Evolutionary conservation across 2,329 filamentous ascomycete species (phyloP).

Genomic region (Phaeoacremonium minimum): DNA sequence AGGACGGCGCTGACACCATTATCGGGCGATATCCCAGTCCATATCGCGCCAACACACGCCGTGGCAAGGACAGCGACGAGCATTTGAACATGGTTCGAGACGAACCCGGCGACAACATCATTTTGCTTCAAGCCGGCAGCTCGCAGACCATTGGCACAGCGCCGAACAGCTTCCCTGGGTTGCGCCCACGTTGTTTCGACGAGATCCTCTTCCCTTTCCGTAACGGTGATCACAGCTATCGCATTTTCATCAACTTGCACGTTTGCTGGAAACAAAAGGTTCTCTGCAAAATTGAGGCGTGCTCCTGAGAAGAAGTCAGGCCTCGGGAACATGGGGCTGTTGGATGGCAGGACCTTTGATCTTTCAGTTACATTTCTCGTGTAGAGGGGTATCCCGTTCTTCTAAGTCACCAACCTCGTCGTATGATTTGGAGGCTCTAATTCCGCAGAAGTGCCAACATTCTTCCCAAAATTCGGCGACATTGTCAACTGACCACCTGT

Average conservation of each 20-base stretch:
- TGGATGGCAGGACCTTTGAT: constrained; percentile 68
- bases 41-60: constrained; percentile 78
- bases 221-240: constrained; percentile 74
- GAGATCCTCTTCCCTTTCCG: constrained; percentile 63
- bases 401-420: constrained; percentile 54
- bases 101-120: constrained; percentile 66
- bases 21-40: constrained; percentile 91
- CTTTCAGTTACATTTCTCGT: no score
- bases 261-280: constrained; percentile 75
- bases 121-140: constrained; percentile 54
- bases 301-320: constrained; percentile 80
- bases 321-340: constrained; percentile 75
- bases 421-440: constrained; percentile 64
- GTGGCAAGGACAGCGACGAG: constrained; percentile 84
- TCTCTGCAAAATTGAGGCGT: constrained; percentile 89
- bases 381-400: no score
- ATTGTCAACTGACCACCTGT: constrained; percentile 79
- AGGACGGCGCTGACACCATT: constrained; percentile 88
- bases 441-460: constrained; percentile 77
- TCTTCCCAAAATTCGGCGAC: constrained; percentile 78
- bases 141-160: constrained; percentile 67
- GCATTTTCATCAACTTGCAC: constrained; percentile 50
- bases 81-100: constrained; percentile 86
- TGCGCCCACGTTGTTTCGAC: constrained; percentile 66
- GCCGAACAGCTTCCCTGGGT: constrained; percentile 71